phyloP scores from a whole-genome alignment of 306 rosid species.

The apple (Malus domestica) region ASM211411v1 NC_041798.1:25661501-25662000 shows the following conservation, averaged over 20 bases:
- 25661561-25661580: not conserved
- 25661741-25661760: not conserved
- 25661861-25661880: no score
- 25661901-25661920: not conserved
- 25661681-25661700: not conserved
- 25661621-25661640: not conserved
- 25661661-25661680: not conserved
- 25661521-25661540: not conserved
- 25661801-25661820: no score
- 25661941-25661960: accelerated
- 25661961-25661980: no score
- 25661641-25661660: not conserved
- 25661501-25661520: not conserved
- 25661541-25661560: not conserved
- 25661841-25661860: not conserved
- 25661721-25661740: not conserved
- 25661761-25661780: conserved; percentile 3
- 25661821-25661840: not conserved
- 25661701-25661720: not conserved
- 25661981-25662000: not conserved
- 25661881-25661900: not conserved
- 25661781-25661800: not conserved
- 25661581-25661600: not conserved
- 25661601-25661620: not conserved
- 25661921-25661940: not conserved